A percentile compares a stretch with the other conserved stretches of the same genome.
Conservation (phyloP, 2,329 filamentous ascomycete species). For the Ophiostoma sp. region DNA sequence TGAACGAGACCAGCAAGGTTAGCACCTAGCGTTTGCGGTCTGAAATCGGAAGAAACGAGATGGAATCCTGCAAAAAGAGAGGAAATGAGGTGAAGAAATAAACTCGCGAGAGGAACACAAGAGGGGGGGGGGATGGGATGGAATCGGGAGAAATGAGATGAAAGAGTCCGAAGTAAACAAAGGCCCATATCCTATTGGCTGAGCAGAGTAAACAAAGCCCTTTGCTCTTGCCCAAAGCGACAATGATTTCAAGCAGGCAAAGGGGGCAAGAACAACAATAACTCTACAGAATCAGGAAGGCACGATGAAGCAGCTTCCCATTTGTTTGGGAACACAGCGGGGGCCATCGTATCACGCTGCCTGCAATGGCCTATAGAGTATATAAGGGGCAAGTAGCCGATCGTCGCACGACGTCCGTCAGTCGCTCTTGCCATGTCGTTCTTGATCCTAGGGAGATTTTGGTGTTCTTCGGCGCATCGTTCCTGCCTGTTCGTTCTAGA, state of each 20-base stretch:
- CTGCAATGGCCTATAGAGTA: background rate
- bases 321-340: background rate
- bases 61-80: background rate
- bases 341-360: background rate
- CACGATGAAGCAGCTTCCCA: background rate
- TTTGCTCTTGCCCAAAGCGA: constrained; percentile 1
- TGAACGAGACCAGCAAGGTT: background rate
- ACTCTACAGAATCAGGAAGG: background rate
- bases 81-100: background rate
- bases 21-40: background rate
- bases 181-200: background rate
- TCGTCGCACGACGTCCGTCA: background rate
- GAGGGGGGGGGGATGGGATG: background rate
- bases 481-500: background rate
- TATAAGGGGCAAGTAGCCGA: background rate
- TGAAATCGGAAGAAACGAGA: background rate
- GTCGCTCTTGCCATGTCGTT: background rate
- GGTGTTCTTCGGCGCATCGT: background rate
- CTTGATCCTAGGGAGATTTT: background rate
- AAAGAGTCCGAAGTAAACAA: background rate
- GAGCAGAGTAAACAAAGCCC: background rate
- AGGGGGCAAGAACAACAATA: background rate
- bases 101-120: background rate
- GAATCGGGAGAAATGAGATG: background rate
- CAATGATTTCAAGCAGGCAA: background rate